Percentiles rank a stretch among this genome's conserved stretches.
phyloP scores from a whole-genome alignment of 805 yeast species.

The baker's yeast (Saccharomyces cerevisiae) region DNA sequence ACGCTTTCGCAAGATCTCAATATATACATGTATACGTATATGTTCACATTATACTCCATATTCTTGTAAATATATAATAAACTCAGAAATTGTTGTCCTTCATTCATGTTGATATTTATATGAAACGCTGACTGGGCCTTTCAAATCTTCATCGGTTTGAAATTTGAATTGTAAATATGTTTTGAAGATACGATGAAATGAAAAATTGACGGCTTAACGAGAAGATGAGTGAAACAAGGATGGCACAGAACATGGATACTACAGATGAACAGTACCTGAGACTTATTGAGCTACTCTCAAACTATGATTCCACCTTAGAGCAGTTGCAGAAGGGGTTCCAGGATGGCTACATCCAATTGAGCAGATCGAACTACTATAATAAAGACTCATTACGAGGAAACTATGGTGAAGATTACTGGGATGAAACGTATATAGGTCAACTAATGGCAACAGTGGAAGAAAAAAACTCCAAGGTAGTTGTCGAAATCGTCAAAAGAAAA shows the following conservation, averaged over 20 bases:
- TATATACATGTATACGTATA: background rate
- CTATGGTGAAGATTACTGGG: constrained; percentile 30
- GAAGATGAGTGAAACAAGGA: background rate
- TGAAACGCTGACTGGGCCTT: background rate
- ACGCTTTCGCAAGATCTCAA: background rate
- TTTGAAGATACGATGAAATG: background rate
- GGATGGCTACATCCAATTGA: constrained; percentile 22
- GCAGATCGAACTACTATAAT: constrained; percentile 28
- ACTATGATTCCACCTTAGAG: constrained; percentile 23
- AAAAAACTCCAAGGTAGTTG: constrained; percentile 1
- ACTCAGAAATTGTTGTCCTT: background rate
- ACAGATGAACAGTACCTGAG: constrained; percentile 3
- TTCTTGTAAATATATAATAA: background rate
- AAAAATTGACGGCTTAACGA: background rate
- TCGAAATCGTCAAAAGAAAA: constrained; percentile 4
- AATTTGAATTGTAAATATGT: background rate
- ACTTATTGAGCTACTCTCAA: constrained; percentile 14
- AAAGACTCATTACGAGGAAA: constrained; percentile 26
- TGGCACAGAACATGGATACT: background rate
- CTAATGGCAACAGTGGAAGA: background rate
- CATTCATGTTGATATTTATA: background rate
- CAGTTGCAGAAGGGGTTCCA: constrained; percentile 19
- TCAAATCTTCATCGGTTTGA: background rate
- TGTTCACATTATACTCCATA: background rate
- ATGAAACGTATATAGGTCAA: constrained; percentile 23